Evolutionary conservation across 1,284 basidiomycete genomes (phyloP).

Genomic region (Ceratobasidium sp.): DNA sequence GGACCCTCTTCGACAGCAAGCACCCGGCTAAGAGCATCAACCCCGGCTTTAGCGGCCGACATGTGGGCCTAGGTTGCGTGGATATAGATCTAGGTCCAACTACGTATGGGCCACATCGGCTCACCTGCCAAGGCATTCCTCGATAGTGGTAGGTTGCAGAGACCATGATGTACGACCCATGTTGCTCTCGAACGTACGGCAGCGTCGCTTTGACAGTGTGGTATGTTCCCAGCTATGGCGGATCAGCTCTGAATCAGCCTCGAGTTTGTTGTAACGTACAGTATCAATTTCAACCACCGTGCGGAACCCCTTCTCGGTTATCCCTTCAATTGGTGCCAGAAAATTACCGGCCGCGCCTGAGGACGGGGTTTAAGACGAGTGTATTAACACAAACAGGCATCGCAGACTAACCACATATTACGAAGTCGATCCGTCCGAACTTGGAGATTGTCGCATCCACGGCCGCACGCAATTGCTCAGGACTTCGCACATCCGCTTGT

Average conservation of each 20-base stretch:
- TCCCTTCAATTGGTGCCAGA: conserved; percentile 76
- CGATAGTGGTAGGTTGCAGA: conserved; percentile 89
- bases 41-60: conserved; percentile 91
- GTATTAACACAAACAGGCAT: background rate
- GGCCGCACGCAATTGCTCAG: conserved; percentile 73
- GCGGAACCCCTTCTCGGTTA: conserved; percentile 87
- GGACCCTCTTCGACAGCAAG: conserved; percentile 94
- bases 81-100: conserved; percentile 16
- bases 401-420: conserved; percentile 77
- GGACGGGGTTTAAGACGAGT: background rate
- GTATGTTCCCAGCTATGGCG: conserved; percentile 80
- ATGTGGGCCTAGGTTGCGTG: conserved; percentile 72
- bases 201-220: conserved; percentile 93
- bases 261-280: conserved; percentile 51
- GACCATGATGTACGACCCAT: conserved; percentile 89
- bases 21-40: conserved; percentile 84
- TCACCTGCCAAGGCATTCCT: conserved; percentile 54
- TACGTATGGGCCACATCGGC: background rate
- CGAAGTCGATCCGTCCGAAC: conserved; percentile 91
- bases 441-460: conserved; percentile 74
- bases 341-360: conserved; percentile 91
- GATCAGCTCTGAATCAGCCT: conserved; percentile 5
- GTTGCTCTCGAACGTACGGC: conserved; percentile 67
- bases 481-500: conserved; percentile 83
- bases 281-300: conserved; percentile 96